These are phyloP conservation scores for Calonectria hongkongensis DNA, from an alignment of 2,329 filamentous ascomycete species.

Conservation along the genomic window DNA sequence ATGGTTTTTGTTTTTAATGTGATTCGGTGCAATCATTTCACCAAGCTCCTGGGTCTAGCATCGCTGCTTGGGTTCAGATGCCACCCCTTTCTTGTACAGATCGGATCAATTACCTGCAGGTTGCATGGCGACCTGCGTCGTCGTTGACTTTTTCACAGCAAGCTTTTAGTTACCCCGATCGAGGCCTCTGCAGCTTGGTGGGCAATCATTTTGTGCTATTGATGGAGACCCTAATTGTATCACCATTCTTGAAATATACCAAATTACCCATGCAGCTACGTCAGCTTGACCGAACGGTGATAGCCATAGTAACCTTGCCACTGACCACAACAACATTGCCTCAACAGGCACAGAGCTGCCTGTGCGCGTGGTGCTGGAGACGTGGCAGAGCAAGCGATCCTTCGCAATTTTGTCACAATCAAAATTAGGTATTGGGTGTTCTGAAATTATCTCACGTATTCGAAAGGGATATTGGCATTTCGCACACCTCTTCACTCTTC, in stretches of 20 bases:
- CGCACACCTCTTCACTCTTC: neutral
- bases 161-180: constrained; percentile 10
- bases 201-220: neutral
- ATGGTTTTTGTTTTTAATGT: neutral
- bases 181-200: neutral
- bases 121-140: neutral
- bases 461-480: neutral
- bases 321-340: constrained; percentile 3
- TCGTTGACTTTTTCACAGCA: constrained; percentile 7
- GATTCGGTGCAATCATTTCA: neutral
- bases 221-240: neutral
- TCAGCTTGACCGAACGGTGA: neutral
- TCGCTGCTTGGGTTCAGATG: neutral
- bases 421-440: neutral
- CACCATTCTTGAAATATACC: neutral
- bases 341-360: constrained; percentile 18
- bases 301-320: neutral
- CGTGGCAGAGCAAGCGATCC: constrained; percentile 32
- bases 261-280: neutral
- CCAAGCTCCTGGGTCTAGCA: neutral
- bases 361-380: constrained; percentile 32
- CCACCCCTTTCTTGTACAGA: neutral
- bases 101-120: neutral
- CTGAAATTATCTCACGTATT: neutral
- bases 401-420: constrained; percentile 3